phyloP scores from a whole-genome alignment of 352 stramenopile genomes.

The Thalassiosira mediterranea region DNA sequence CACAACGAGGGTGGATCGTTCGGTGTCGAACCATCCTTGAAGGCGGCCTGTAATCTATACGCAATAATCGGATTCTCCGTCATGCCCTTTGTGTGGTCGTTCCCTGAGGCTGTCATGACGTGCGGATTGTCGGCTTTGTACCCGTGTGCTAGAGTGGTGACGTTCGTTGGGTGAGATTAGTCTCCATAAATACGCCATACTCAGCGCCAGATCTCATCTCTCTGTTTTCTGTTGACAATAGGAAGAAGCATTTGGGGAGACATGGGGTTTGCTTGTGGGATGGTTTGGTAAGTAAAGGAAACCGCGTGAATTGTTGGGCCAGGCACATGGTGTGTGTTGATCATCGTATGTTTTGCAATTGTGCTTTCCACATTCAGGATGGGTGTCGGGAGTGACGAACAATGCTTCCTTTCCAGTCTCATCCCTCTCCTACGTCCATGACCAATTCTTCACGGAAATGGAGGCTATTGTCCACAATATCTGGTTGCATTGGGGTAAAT shows the following conservation, averaged over 20 bases:
- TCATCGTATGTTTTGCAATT: too few species aligned
- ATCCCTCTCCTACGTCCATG: constrained; percentile 62
- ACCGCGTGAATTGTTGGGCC: too few species aligned
- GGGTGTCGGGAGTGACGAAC: constrained; percentile 88
- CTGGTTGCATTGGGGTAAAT: constrained; percentile 48
- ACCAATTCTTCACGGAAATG: constrained; percentile 39
- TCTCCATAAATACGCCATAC: too few species aligned
- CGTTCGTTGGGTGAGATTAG: constrained; percentile 86
- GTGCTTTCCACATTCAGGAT: too few species aligned
- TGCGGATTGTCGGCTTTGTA: constrained; percentile 88
- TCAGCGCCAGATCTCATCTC: constrained; percentile 1
- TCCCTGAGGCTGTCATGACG: constrained; percentile 89
- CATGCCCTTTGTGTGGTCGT: constrained; percentile 87
- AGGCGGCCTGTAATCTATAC: constrained; percentile 85
- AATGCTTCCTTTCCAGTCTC: constrained; percentile 88
- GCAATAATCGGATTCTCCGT: constrained; percentile 86
- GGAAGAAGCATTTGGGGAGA: constrained; percentile 86
- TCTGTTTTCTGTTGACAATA: constrained; percentile 8
- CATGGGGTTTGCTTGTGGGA: constrained; percentile 38
- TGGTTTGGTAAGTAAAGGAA: constrained; percentile 43
- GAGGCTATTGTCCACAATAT: constrained; percentile 30
- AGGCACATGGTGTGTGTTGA: too few species aligned
- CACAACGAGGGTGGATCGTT: constrained; percentile 87
- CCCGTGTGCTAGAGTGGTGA: constrained; percentile 85
- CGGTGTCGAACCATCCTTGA: constrained; percentile 88